Evolutionary conservation across 192 early-diverging fungal genomes (phyloP).

Genomic region (Dimargaris verticillata): DNA sequence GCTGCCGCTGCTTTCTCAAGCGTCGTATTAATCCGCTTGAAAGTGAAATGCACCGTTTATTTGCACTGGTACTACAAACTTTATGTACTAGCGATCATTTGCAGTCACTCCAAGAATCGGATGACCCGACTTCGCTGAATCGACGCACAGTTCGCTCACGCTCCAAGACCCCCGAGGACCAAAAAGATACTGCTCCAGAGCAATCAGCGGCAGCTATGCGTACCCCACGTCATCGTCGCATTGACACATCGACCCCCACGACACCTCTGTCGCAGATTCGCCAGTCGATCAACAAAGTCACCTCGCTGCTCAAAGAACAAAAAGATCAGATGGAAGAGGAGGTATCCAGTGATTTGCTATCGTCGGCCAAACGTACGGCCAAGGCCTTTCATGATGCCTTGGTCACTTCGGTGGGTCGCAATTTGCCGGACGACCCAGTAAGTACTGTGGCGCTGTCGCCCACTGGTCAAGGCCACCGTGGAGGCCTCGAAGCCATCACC

Average conservation of each 20-base stretch:
- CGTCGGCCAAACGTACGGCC: not conserved
- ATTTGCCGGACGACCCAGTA: no score
- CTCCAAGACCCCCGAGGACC: not conserved
- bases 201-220: no score
- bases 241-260: not conserved
- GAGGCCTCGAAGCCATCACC: not conserved
- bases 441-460: no score
- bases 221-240: not conserved
- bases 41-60: no score
- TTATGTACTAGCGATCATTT: no score
- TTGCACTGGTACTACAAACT: no score
- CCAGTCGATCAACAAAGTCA: not conserved
- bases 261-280: constrained; percentile 5
- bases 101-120: no score
- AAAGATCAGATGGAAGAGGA: no score
- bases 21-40: no score
- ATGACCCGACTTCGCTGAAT: not conserved
- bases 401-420: no score
- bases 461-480: not conserved
- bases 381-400: not conserved
- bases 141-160: not conserved
- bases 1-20: no score
- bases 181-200: no score
- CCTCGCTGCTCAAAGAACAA: not conserved
- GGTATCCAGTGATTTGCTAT: not conserved